Conservation (phyloP, 2,329 filamentous ascomycete species). For the Lecanicillium sp. region DNA sequence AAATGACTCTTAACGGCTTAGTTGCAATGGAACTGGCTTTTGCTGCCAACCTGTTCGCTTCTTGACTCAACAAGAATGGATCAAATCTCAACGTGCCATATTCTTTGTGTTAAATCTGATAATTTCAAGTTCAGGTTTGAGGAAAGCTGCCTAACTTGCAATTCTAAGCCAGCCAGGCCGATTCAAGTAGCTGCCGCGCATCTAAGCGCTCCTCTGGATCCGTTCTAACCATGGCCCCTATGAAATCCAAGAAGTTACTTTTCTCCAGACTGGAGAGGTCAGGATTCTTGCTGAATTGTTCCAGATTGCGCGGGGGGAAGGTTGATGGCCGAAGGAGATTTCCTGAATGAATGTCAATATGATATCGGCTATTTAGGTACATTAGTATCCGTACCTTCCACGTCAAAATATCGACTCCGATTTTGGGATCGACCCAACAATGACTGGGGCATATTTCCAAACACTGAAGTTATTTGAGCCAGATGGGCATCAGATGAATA, state of each 20-base stretch:
- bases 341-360: slow-evolving; percentile 5
- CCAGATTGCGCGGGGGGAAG: slow-evolving; percentile 9
- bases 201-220: slow-evolving; percentile 10
- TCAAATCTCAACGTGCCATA: no score
- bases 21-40: no score
- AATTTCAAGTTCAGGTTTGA: no score
- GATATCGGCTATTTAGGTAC: neutral
- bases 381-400: slow-evolving; percentile 3
- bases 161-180: slow-evolving; percentile 6
- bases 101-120: no score
- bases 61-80: no score
- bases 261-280: slow-evolving; percentile 5
- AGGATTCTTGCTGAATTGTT: slow-evolving; percentile 7
- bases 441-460: slow-evolving; percentile 12
- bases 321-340: slow-evolving; percentile 9
- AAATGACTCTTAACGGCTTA: no score
- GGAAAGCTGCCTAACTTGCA: neutral
- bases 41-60: no score
- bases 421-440: slow-evolving; percentile 9
- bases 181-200: slow-evolving; percentile 8
- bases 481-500: slow-evolving; percentile 17
- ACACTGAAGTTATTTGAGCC: slow-evolving; percentile 15
- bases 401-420: slow-evolving; percentile 7
- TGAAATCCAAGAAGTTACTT: slow-evolving; percentile 8
- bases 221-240: slow-evolving; percentile 7